Percentiles rank a stretch among this genome's conserved stretches.
Conservation (phyloP, 2,329 filamentous ascomycete genomes). For the Trichoderma guizhouense region DNA sequence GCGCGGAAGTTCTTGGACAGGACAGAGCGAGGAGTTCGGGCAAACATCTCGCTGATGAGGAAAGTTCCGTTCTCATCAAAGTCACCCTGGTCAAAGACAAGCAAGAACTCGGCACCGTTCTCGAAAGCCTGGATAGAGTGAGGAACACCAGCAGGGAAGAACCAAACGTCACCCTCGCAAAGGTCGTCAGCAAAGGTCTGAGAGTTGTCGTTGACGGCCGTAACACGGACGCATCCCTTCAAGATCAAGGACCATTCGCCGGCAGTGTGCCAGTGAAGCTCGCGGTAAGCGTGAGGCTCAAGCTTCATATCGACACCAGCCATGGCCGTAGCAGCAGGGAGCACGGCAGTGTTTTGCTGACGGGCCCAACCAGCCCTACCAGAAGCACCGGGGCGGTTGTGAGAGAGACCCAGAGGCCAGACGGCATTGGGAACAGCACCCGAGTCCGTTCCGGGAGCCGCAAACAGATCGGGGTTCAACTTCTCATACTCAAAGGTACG, state of each 20-base stretch:
- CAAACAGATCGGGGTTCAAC: constrained; percentile 52
- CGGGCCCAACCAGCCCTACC: constrained; percentile 50
- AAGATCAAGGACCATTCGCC: constrained; percentile 52
- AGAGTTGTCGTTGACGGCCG: constrained; percentile 51
- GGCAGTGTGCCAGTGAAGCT: constrained; percentile 61
- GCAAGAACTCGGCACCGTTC: constrained; percentile 54
- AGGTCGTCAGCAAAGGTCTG: constrained; percentile 37
- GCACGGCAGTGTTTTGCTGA: constrained; percentile 49
- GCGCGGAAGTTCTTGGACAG: constrained; percentile 54
- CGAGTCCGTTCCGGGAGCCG: constrained; percentile 52
- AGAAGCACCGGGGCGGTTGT: constrained; percentile 45
- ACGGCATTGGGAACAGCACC: constrained; percentile 45
- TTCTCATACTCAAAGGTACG: constrained; percentile 49
- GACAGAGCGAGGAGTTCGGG: constrained; percentile 49
- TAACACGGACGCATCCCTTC: constrained; percentile 50
- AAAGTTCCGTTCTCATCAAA: constrained; percentile 61
- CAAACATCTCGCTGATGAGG: constrained; percentile 52
- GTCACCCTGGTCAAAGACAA: constrained; percentile 57
- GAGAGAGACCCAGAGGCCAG: constrained; percentile 54
- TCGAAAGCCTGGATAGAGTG: constrained; percentile 54
- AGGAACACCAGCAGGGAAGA: constrained; percentile 48
- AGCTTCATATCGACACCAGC: constrained; percentile 59
- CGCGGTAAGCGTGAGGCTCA: constrained; percentile 55
- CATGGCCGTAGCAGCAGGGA: constrained; percentile 50
- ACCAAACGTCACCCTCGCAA: constrained; percentile 50